A percentile compares a stretch with the other conserved stretches of the same genome.
Evolutionary conservation across 352 stramenopile species (phyloP).

Genomic region (Chrysophaeum taylorii): DNA sequence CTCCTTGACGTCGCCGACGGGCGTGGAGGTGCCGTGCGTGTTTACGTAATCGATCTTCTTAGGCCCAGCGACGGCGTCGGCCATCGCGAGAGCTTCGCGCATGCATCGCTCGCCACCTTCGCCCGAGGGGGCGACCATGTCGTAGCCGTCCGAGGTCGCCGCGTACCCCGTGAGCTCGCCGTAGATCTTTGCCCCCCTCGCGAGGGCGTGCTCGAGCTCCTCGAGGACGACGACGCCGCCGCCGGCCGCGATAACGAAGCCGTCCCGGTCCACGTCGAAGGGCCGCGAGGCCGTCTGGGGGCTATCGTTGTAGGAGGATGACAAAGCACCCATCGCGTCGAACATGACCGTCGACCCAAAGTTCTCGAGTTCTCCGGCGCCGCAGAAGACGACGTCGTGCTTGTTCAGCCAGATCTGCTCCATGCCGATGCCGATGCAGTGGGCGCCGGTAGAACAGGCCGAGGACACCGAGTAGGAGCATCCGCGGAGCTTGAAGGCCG

Average conservation of each 20-base stretch:
- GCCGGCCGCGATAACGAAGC: conserved; percentile 95
- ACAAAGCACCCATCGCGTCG: conserved; percentile 67
- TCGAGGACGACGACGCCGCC: conserved; percentile 51
- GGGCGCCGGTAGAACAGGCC: conserved; percentile 55
- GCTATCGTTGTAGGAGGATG: conserved; percentile 82
- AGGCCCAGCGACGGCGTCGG: conserved; percentile 33
- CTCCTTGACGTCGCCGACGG: conserved; percentile 84
- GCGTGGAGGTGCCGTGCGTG: conserved; percentile 91
- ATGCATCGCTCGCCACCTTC: conserved; percentile 59
- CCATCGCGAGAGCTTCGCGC: conserved; percentile 71
- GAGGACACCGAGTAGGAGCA: conserved; percentile 52
- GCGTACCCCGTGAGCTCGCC: conserved; percentile 70
- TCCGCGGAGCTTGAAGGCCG: conserved; percentile 57
- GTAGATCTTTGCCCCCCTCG: conserved; percentile 88
- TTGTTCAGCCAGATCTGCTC: conserved; percentile 61
- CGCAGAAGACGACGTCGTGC: conserved; percentile 55
- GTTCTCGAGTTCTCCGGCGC: conserved; percentile 53
- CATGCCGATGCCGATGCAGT: conserved; percentile 60
- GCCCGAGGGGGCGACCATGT: conserved; percentile 48
- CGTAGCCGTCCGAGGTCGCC: conserved; percentile 79
- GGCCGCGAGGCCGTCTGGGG: conserved; percentile 56
- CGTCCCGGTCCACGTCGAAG: conserved; percentile 90
- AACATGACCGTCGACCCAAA: conserved; percentile 66
- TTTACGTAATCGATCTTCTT: conserved; percentile 92
- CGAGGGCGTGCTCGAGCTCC: conserved; percentile 81